Percentiles rank a stretch among this genome's conserved stretches.
Evolutionary conservation across 2,329 filamentous ascomycete species (phyloP).

Genomic region (Colletotrichum brevisporum): DNA sequence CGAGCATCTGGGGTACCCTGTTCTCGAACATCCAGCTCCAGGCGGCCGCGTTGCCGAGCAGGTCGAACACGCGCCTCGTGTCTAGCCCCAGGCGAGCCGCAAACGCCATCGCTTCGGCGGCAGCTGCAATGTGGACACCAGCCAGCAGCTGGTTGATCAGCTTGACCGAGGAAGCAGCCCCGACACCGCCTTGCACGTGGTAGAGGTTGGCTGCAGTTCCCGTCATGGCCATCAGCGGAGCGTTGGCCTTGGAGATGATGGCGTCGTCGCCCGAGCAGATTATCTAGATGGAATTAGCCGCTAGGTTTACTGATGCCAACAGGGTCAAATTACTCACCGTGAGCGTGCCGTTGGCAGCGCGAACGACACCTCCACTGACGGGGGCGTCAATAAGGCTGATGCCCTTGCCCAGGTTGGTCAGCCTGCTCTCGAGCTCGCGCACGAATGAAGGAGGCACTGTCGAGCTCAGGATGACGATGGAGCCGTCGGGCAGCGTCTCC

Average conservation of each 20-base stretch:
- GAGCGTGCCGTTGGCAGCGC: slow-evolving; percentile 53
- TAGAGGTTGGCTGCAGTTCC: slow-evolving; percentile 54
- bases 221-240: slow-evolving; percentile 51
- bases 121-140: slow-evolving; percentile 69
- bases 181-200: slow-evolving; percentile 64
- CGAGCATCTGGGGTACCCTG: slow-evolving; percentile 52
- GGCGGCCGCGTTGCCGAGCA: slow-evolving; percentile 56
- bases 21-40: slow-evolving; percentile 56
- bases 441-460: slow-evolving; percentile 53
- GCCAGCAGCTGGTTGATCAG: slow-evolving; percentile 72
- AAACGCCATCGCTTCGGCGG: slow-evolving; percentile 70
- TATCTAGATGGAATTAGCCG: slow-evolving; percentile 44
- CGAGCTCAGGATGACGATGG: slow-evolving; percentile 52
- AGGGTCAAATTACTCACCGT: slow-evolving; percentile 45
- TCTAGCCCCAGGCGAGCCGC: slow-evolving; percentile 67
- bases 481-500: slow-evolving; percentile 44
- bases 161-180: slow-evolving; percentile 69
- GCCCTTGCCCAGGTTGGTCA: slow-evolving; percentile 45
- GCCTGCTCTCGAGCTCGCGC: slow-evolving; percentile 40
- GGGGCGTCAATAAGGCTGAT: slow-evolving; percentile 52
- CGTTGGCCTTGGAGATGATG: slow-evolving; percentile 44
- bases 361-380: slow-evolving; percentile 54
- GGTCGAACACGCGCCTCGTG: slow-evolving; percentile 62
- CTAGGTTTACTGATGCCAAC: background rate
- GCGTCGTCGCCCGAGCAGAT: slow-evolving; percentile 50